Evolutionary conservation across 2,329 filamentous ascomycete species (phyloP), one percentile per base, ranked within the genome.

Genomic region (Monosporascus sp.): DNA sequence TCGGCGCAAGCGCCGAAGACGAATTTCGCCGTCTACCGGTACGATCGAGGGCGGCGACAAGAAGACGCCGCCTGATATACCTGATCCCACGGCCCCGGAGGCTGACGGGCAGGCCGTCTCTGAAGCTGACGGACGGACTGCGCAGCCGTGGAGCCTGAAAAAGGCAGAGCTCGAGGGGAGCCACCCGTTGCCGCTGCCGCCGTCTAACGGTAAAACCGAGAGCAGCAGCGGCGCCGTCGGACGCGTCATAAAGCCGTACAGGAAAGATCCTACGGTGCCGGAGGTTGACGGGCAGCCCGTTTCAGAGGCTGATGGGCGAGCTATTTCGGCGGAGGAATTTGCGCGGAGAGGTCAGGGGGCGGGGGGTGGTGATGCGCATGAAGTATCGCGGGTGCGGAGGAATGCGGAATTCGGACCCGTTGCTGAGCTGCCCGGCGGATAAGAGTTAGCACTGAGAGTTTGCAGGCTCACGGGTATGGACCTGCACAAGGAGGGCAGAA

Each of bases 71-170:
- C 6, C 47, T n/a, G 31, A 38, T 22, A 51, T 48, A 31, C 41
- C 28, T 9, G 35, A 40, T 38, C 51, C 56, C 14, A 50, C 38
- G 37, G 45, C 37, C 14, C 40, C 53, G 2, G 47, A 52, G 31
- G 51, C 49, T 1, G 56, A 50, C n/a, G 48, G 54, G 2, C 48
- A 49, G 35, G 35, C 56, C n/a, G 40, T 58, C 8, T 20, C 48
- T 11, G 56, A 58, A 45, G 51, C 50, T 4, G 56, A 56, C 9
- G 56, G 56, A 9, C 41, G 46, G 24, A 40, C 56, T 5, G 54
- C 51, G 38, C 51, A 43, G 41, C 56, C 56, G n/a, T 54, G 49
- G 47, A 52, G 48, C n/a, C 37, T 55, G 22, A 51, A 50, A 43
- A 38, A 31, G 20, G 31, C 31, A 35, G 47, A 54, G 44, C 44